Percentiles rank a stretch among this genome's conserved stretches.
Evolutionary conservation across 352 stramenopile genomes (phyloP).

Genomic region (Stephanocyclus meneghinianus): DNA sequence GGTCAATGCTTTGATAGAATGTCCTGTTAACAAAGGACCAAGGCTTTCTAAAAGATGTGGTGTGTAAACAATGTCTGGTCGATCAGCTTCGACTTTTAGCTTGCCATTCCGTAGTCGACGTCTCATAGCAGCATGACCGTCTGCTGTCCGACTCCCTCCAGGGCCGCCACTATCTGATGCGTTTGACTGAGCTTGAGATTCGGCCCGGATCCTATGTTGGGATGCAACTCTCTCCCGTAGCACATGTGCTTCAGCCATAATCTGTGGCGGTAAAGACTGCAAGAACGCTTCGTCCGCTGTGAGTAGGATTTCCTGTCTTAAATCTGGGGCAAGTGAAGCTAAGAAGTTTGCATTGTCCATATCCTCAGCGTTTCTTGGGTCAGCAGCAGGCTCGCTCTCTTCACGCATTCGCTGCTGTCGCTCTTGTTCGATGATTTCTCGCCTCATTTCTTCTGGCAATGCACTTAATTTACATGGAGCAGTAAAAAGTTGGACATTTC

Average conservation of each 20-base stretch:
- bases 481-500: slow-evolving; percentile 16
- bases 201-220: slow-evolving; percentile 49
- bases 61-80: slow-evolving; percentile 57
- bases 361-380: slow-evolving; percentile 93
- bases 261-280: slow-evolving; percentile 88
- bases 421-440: slow-evolving; percentile 95
- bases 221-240: slow-evolving; percentile 89
- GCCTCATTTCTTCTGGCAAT: slow-evolving; percentile 94
- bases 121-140: slow-evolving; percentile 47
- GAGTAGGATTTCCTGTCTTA: slow-evolving; percentile 95
- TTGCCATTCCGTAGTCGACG: slow-evolving; percentile 59
- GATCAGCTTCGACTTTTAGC: slow-evolving; percentile 69
- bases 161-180: slow-evolving; percentile 19
- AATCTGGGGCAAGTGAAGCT: slow-evolving; percentile 91
- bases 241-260: slow-evolving; percentile 93
- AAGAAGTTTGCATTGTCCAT: slow-evolving; percentile 99
- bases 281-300: slow-evolving; percentile 88
- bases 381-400: slow-evolving; percentile 83
- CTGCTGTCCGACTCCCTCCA: slow-evolving; percentile 25
- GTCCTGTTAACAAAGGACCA: slow-evolving; percentile 50
- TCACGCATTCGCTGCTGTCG: slow-evolving; percentile 84
- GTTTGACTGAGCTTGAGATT: slow-evolving; percentile 39
- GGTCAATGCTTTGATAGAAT: slow-evolving; percentile 72
- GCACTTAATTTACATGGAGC: slow-evolving; percentile 83
- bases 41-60: slow-evolving; percentile 34